phyloP scores from a whole-genome alignment of 2,329 filamentous ascomycete genomes.

The Colletotrichum liaoningense region DNA sequence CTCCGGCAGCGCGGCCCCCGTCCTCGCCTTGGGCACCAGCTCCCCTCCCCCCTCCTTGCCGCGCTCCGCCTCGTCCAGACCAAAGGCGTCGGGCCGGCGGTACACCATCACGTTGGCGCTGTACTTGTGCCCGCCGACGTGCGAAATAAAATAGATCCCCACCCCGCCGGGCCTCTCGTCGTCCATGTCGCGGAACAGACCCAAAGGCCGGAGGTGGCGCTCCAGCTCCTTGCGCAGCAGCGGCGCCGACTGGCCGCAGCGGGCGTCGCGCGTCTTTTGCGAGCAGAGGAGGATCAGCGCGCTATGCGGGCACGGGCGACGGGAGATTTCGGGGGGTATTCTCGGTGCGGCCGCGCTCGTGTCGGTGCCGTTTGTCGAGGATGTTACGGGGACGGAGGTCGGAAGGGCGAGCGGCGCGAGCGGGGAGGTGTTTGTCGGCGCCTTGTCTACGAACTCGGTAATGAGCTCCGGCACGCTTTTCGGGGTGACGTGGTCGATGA shows the following conservation, averaged over 20 bases:
- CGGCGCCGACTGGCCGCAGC: conserved; percentile 94
- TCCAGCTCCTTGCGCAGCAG: conserved; percentile 90
- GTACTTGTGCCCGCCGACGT: conserved; percentile 97
- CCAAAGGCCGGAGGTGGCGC: conserved; percentile 85
- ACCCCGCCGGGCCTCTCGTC: conserved; percentile 93
- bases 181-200: conserved; percentile 86
- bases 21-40: conserved; percentile 45
- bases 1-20: conserved; percentile 44
- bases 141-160: conserved; percentile 95
- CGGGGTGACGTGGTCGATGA: conserved; percentile 87
- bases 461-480: conserved; percentile 79
- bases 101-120: conserved; percentile 95
- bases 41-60: conserved; percentile 48
- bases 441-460: conserved; percentile 73
- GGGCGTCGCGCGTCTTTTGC: conserved; percentile 91
- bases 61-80: conserved; percentile 58
- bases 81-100: conserved; percentile 71
- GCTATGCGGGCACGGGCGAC: conserved; percentile 81
- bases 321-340: conserved; percentile 45
- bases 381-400: conserved; percentile 44
- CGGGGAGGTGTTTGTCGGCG: conserved; percentile 79
- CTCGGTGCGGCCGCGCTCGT: conserved; percentile 39
- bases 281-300: conserved; percentile 94
- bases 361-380: neutral
- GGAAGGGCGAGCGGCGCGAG: conserved; percentile 57